Conservation (phyloP, 2,329 filamentous ascomycete species). For the Pseudogymnoascus sp. region DNA sequence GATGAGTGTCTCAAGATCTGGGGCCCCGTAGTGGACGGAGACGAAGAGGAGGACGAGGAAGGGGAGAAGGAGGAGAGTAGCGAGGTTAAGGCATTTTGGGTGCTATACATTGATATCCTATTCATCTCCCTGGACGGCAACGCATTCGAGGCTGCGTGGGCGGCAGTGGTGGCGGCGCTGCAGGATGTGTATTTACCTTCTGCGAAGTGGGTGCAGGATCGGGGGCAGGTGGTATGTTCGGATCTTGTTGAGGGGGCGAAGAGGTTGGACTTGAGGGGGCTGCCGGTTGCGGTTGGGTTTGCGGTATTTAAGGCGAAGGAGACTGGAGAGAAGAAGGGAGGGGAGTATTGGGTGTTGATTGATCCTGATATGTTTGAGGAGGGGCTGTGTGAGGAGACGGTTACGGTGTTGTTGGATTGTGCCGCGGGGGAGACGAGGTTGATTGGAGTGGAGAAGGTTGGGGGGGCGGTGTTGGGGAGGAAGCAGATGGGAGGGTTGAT, state of each 20-base stretch:
- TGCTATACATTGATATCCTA: constrained; percentile 89
- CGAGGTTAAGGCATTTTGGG: constrained; percentile 81
- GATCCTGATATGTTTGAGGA: constrained; percentile 92
- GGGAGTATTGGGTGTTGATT: constrained; percentile 67
- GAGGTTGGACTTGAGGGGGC: constrained; percentile 52
- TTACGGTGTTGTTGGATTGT: constrained; percentile 74
- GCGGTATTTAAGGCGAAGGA: constrained; percentile 63
- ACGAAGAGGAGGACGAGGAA: constrained; percentile 27
- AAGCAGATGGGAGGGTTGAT: constrained; percentile 55
- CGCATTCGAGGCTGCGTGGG: constrained; percentile 86
- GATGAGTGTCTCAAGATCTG: constrained; percentile 66
- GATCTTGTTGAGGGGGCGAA: constrained; percentile 48
- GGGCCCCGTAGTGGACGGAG: constrained; percentile 46
- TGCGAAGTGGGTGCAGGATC: constrained; percentile 78
- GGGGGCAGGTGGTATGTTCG: constrained; percentile 71
- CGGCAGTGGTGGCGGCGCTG: constrained; percentile 73
- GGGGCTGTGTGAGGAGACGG: constrained; percentile 69
- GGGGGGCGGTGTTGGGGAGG: constrained; percentile 63
- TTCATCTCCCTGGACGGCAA: constrained; percentile 92
- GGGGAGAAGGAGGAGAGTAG: constrained; percentile 25
- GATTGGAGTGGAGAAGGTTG: constrained; percentile 72
- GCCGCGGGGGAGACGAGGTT: constrained; percentile 44
- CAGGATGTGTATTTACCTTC: constrained; percentile 68
- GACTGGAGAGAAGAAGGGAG: constrained; percentile 32
- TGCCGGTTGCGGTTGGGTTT: constrained; percentile 73